A percentile compares a stretch with the other conserved stretches of the same genome.
Evolutionary conservation across 495 filamentous ascomycete species (phyloP).

Genomic region (Penicillium silybi): DNA sequence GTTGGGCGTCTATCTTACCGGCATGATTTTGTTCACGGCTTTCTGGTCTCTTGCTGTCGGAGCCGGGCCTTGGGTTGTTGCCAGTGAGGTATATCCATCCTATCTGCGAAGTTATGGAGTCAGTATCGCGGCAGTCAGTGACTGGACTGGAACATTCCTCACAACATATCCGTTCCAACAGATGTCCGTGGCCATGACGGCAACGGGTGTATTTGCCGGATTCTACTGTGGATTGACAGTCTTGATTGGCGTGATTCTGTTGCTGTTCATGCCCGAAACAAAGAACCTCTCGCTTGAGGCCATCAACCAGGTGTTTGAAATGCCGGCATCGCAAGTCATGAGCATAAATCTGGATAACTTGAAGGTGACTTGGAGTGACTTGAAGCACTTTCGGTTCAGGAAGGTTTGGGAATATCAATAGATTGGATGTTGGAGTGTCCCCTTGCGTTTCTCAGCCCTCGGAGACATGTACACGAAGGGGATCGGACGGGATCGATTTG

Average conservation of each 20-base stretch:
- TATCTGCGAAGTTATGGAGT: constrained; percentile 1
- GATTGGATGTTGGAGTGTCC: not conserved
- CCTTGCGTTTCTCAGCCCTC: not conserved
- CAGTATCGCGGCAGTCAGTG: not conserved
- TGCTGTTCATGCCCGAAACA: constrained; percentile 1
- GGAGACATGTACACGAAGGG: not conserved
- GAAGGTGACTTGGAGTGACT: not conserved
- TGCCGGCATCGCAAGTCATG: not conserved
- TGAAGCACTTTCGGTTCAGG: not conserved
- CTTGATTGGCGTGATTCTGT: not conserved
- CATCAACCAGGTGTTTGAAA: constrained; percentile 1
- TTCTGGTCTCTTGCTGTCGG: constrained; percentile 1
- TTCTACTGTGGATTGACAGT: constrained; percentile 1
- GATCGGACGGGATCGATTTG: not conserved
- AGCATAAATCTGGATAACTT: not conserved
- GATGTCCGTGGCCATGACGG: constrained; percentile 1
- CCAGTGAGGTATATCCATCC: not conserved
- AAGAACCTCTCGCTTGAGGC: not conserved
- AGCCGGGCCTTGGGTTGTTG: constrained; percentile 1
- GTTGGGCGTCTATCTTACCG: not conserved
- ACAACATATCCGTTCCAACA: not conserved
- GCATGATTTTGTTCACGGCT: not conserved
- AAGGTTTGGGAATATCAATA: constrained; percentile 1
- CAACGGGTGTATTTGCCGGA: not conserved
- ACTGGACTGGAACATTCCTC: not conserved